Percentiles rank a stretch among this genome's conserved stretches.
Evolutionary conservation across 2,329 filamentous ascomycete genomes (phyloP).

Genomic region (Ophiosphaerella korrae): DNA sequence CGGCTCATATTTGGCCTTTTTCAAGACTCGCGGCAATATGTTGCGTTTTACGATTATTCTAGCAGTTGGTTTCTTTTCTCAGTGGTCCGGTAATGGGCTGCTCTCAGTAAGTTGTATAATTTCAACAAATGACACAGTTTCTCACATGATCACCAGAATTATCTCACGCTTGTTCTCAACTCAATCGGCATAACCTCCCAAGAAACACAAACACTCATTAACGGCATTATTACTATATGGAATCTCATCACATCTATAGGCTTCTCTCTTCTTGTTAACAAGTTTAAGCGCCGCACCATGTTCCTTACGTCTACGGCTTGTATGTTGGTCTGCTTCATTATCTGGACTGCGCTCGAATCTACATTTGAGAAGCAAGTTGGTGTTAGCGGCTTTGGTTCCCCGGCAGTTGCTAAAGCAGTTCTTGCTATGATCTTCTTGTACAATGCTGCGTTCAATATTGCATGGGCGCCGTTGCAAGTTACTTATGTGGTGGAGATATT

Average conservation of each 20-base stretch:
- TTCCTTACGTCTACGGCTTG: conserved; percentile 49
- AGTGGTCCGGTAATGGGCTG: conserved; percentile 52
- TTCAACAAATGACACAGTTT: neutral
- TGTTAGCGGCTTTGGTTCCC: neutral
- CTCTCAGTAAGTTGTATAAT: conserved; percentile 29
- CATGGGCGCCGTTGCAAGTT: conserved; percentile 23
- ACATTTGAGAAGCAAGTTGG: conserved; percentile 6
- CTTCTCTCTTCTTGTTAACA: conserved; percentile 49
- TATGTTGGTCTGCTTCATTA: conserved; percentile 51
- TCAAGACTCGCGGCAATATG: conserved; percentile 56
- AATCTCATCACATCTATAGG: conserved; percentile 43
- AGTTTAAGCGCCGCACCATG: conserved; percentile 49
- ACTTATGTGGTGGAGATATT: conserved; percentile 37
- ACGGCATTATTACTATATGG: conserved; percentile 47
- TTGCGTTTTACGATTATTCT: conserved; percentile 61
- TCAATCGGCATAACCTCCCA: conserved; percentile 44
- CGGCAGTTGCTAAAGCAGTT: conserved; percentile 32
- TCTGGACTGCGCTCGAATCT: conserved; percentile 16
- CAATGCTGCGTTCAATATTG: conserved; percentile 44
- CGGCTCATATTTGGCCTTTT: conserved; percentile 3
- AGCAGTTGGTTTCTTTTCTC: conserved; percentile 60
- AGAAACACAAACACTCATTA: conserved; percentile 44
- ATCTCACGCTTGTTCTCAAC: conserved; percentile 44
- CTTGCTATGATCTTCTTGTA: conserved; percentile 60
- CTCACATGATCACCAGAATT: conserved; percentile 6